Evolutionary conservation across 192 early-diverging fungal species (phyloP), one percentile per base, ranked within the genome.

Genomic region (Chytriomyces sp.): DNA sequence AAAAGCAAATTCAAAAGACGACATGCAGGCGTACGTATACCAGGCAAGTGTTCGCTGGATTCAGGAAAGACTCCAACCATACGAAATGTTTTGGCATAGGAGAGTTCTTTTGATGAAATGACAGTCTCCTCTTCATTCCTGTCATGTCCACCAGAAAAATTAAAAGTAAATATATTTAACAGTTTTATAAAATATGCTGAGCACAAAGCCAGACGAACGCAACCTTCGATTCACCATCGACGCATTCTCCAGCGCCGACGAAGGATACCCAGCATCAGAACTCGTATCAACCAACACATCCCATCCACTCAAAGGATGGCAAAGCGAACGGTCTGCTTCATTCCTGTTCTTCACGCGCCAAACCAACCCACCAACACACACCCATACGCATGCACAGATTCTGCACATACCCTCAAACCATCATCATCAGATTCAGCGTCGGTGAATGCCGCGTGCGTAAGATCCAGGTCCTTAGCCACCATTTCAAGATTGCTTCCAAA

Each of bases 401-500:
- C 75, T 91, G 92, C 73, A 76, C 72, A 46, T 94, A 87, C 65
- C 93, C 93, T 20, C 93, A 94, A 80, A 82, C 84, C 61, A 74
- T 94, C 7, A 86, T 92, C 46, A 64, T 94, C 49, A 83, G 82
- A 50, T 80, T 93, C 35, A 74, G 74, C 6, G 75, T 82, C 44
- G 91, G 91, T 5, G 59, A 76, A 44, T 88, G 87, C 50, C 82
- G 87, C 50, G 81, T 94, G 43, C 72, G 80, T 23, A 91, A 92
- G 76, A 81, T 94, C 67, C 88, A 94, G 64, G 76, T 94, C 23
- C 75, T 94, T 11, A 87, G 88, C 16, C 93, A 94, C 77, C 92
- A 94, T 67, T 93, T 89, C 85, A 94, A 91, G 76, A 93, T 94
- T 57, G 82, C 93, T 0, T 86, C 89, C 18, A 89, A 86, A 72